A percentile compares a stretch with the other conserved stretches of the same genome.
phyloP scores from a whole-genome alignment of 768 basidiomycete genomes.

The Tricholoma furcatifolium region DNA sequence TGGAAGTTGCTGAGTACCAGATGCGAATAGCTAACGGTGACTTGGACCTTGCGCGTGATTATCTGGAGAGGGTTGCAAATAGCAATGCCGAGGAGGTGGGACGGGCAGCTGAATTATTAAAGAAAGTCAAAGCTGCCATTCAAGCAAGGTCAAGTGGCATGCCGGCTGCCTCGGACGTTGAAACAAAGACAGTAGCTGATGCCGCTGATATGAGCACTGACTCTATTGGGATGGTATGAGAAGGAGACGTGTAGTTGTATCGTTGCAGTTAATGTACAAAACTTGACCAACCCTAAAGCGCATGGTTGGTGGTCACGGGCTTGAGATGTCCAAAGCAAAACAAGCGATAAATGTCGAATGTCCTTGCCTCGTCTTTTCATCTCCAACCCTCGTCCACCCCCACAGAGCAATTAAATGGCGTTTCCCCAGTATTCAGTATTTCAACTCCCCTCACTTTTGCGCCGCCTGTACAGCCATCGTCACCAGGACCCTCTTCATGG shows the following conservation, averaged over 20 bases:
- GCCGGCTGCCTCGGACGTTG: slow-evolving; percentile 14
- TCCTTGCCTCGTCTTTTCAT: slow-evolving; percentile 33
- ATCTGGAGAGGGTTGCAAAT: slow-evolving; percentile 67
- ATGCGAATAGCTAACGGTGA: slow-evolving; percentile 62
- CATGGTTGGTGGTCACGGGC: slow-evolving; percentile 34
- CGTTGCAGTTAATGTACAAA: neutral
- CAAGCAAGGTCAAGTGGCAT: slow-evolving; percentile 19
- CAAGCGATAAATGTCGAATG: slow-evolving; percentile 42
- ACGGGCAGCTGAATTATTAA: slow-evolving; percentile 70
- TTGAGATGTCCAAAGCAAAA: slow-evolving; percentile 38
- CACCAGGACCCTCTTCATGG: slow-evolving; percentile 29
- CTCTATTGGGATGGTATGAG: neutral
- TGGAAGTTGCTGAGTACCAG: slow-evolving; percentile 83
- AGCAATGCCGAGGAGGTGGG: slow-evolving; percentile 85
- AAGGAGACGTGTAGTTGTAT: neutral
- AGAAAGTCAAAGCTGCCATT: slow-evolving; percentile 45
- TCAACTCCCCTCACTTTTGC: slow-evolving; percentile 23
- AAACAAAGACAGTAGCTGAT: neutral
- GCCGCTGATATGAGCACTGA: too few species aligned
- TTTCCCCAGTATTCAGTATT: slow-evolving; percentile 15
- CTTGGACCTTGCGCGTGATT: slow-evolving; percentile 67
- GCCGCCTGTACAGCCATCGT: slow-evolving; percentile 21
- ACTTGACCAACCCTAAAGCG: slow-evolving; percentile 36
- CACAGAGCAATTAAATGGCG: slow-evolving; percentile 15
- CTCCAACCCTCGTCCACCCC: slow-evolving; percentile 24